phyloP scores from a whole-genome alignment of 208 protist species.

The Trypanosoma mega region DNA sequence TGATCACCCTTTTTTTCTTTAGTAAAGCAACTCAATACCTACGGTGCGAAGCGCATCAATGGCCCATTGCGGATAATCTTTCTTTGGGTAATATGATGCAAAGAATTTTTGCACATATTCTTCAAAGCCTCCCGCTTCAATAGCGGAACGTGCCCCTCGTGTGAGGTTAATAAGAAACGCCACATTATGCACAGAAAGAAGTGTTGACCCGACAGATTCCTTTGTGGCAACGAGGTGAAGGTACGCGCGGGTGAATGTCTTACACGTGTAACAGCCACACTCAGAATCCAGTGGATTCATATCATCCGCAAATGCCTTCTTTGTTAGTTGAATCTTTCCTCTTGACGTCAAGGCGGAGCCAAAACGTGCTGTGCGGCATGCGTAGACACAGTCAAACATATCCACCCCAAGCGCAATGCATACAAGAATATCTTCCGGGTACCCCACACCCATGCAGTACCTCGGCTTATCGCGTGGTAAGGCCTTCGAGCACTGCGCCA shows the following conservation, averaged over 20 bases:
- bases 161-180: constrained; percentile 96
- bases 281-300: constrained; percentile 78
- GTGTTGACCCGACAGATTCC: constrained; percentile 87
- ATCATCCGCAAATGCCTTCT: constrained; percentile 67
- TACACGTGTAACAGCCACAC: constrained; percentile 93
- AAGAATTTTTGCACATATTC: constrained; percentile 91
- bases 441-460: constrained; percentile 99
- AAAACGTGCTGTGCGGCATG: constrained; percentile 97
- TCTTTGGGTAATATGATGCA: constrained; percentile 67
- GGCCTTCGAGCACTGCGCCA: constrained; percentile 89
- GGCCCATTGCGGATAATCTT: constrained; percentile 88
- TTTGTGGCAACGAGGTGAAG: constrained; percentile 90
- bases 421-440: constrained; percentile 98
- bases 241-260: constrained; percentile 93
- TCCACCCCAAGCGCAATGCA: constrained; percentile 98
- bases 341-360: constrained; percentile 91
- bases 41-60: constrained; percentile 84
- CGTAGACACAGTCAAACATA: constrained; percentile 99
- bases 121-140: constrained; percentile 78
- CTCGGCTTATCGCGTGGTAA: constrained; percentile 93
- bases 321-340: constrained; percentile 84
- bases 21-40: constrained; percentile 63
- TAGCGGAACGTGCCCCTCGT: constrained; percentile 73
- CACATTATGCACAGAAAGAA: constrained; percentile 98
- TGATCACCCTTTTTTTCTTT: constrained; percentile 9